phyloP scores from a whole-genome alignment of 306 rosid species.

The Hippophae gyantsensis region DNA sequence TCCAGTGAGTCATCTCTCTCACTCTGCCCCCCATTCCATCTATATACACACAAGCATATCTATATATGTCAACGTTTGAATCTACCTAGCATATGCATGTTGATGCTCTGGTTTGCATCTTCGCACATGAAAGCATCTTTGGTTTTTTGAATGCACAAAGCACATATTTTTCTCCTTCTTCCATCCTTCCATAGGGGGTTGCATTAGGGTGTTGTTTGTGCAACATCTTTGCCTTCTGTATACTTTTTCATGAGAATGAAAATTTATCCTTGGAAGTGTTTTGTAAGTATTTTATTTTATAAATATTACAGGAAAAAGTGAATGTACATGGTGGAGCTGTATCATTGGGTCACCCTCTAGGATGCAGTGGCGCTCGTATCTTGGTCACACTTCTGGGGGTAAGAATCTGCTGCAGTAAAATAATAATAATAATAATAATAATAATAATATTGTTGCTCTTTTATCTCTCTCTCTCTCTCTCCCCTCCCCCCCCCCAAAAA shows the following conservation, averaged over 20 bases:
- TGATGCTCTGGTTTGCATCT: background rate
- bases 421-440: no score
- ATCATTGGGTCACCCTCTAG: conserved; percentile 96
- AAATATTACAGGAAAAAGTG: conserved; percentile 52
- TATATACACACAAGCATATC: background rate
- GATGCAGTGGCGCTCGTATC: conserved; percentile 98
- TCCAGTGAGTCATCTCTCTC: conserved; percentile 45
- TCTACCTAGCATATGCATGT: background rate
- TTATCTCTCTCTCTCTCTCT: background rate
- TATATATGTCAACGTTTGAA: background rate
- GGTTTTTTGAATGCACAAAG: background rate
- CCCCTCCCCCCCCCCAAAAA: background rate
- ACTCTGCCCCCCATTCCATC: background rate
- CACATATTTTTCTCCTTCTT: background rate
- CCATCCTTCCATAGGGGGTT: background rate
- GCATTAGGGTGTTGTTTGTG: background rate
- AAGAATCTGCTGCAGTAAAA: conserved; percentile 1
- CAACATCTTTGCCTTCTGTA: background rate
- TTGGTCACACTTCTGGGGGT: conserved; percentile 95
- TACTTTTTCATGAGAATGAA: background rate
- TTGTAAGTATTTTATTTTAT: conserved; percentile 7
- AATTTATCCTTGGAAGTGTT: background rate
- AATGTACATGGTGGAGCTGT: conserved; percentile 97
- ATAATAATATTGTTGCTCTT: background rate
- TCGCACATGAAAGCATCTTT: background rate